Conservation (phyloP, 768 basidiomycete species). For the Podaxis mareebaensis region DNA sequence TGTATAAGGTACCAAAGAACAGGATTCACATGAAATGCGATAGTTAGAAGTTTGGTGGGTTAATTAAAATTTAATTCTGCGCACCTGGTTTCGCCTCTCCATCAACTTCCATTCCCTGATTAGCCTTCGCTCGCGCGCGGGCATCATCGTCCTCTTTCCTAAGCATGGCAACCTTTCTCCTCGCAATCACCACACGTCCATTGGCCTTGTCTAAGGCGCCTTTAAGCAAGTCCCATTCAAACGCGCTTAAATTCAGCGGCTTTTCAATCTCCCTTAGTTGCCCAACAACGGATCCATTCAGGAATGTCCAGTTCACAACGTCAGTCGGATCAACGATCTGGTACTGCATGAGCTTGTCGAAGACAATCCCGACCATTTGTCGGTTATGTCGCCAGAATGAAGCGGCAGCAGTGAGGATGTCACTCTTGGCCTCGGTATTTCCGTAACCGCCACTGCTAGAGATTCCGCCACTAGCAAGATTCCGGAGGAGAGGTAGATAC, state of each 20-base stretch:
- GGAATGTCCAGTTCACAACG: conserved; percentile 84
- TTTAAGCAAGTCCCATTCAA: conserved; percentile 86
- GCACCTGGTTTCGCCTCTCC: conserved; percentile 56
- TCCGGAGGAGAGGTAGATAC: conserved; percentile 77
- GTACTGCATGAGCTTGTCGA: conserved; percentile 98
- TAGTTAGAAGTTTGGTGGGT: not conserved
- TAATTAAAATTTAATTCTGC: not conserved
- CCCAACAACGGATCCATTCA: conserved; percentile 46
- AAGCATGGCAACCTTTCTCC: conserved; percentile 69
- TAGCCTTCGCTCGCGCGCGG: conserved; percentile 72
- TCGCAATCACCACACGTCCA: conserved; percentile 79
- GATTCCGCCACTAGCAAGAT: conserved; percentile 51
- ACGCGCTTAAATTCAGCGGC: conserved; percentile 49
- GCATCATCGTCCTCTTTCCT: conserved; percentile 90
- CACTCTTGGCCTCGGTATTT: conserved; percentile 58
- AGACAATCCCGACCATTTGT: conserved; percentile 89
- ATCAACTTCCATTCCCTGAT: conserved; percentile 72
- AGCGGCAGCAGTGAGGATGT: conserved; percentile 71
- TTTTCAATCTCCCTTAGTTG: conserved; percentile 38
- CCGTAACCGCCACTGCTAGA: conserved; percentile 37
- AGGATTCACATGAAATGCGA: not conserved
- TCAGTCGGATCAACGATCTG: conserved; percentile 95
- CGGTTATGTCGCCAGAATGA: conserved; percentile 83
- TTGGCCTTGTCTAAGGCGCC: conserved; percentile 88
- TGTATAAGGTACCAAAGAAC: not conserved